Evolutionary conservation across 208 protist species (phyloP), one percentile per base, ranked within the genome.

Genomic region (Porcisia hertigi): DNA sequence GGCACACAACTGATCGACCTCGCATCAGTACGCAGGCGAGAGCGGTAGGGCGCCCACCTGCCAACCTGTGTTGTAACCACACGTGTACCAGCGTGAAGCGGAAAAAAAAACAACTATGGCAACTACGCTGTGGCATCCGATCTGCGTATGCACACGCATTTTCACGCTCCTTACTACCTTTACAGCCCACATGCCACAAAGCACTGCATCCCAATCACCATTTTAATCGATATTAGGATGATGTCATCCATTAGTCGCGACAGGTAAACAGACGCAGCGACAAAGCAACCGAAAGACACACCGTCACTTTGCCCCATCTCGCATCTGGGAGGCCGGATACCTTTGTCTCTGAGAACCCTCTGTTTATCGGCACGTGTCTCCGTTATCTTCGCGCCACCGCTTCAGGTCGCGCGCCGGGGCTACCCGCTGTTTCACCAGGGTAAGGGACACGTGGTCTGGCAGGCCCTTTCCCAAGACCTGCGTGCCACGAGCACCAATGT

Each of bases 381-480:
- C 34, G 53, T 73, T 52, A 43, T 60, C 49, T 4, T 77, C 58
- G 69, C 57, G 57, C 4, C 12, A 30, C 14, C 77, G 25, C 73
- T 77, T 84, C 7, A 59, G 65, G 23, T 45, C 53, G n/a, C 34
- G 52, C 43, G 7, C 30, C 20, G 65, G 54, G 2, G 6, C 39
- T 30, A 58, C 47, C 18, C 65, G 80, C 73, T 97, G 93, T 59
- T 93, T 95, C 52, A 80, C 80, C 60, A 96, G 11, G 43, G 91
- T 92, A 36, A 97, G 69, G 3, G 91, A 95, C 1, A 96, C 87
- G 62, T 93, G 76, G 23, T 59, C 25, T 23, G 94, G 94, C 39
- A 97, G 73, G 14, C 84, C 78, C 70, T 92, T 91, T 4, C 92
- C 90, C 7, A 96, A 60, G 2, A 80, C 60, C 2, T 71, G 55